A percentile compares a stretch with the other conserved stretches of the same genome.
phyloP scores from a whole-genome alignment of 257 asterid genomes.

The Solanum ahanhuiri region DNA sequence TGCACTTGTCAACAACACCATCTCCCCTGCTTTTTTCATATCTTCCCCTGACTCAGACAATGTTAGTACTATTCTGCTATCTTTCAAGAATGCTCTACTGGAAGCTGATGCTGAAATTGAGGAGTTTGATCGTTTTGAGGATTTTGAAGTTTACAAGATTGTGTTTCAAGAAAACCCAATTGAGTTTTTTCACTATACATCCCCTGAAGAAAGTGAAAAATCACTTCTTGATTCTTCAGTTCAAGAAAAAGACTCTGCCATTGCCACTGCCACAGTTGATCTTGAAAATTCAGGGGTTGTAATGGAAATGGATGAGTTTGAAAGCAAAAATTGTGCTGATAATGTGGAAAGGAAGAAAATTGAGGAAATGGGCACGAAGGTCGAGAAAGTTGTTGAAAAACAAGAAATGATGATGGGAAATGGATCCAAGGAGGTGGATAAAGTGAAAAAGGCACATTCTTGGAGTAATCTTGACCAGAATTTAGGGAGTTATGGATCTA shows the following conservation, averaged over 20 bases:
- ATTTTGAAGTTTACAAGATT: conserved; percentile 34
- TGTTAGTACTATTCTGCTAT: not conserved
- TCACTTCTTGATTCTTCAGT: not conserved
- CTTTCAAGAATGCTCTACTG: conserved; percentile 2
- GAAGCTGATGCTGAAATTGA: conserved; percentile 6
- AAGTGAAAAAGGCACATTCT: conserved; percentile 11
- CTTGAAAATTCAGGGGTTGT: conserved; percentile 2
- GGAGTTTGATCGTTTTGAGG: conserved; percentile 13
- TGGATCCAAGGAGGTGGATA: conserved; percentile 34
- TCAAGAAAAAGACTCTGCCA: not conserved
- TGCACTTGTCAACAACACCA: conserved; percentile 19
- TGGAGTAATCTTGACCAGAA: conserved; percentile 12
- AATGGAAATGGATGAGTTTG: conserved; percentile 12
- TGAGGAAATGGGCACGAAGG: conserved; percentile 10
- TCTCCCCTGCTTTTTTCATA: not conserved
- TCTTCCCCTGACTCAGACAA: not conserved
- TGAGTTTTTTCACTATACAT: conserved; percentile 7
- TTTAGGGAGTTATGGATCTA: conserved; percentile 43
- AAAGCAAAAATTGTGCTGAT: not conserved
- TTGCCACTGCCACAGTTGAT: not conserved
- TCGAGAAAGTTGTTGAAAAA: conserved; percentile 9
- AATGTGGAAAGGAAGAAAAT: conserved; percentile 11
- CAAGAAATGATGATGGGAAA: not conserved
- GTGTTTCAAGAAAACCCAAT: conserved; percentile 26
- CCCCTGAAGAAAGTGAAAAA: not conserved